Evolutionary conservation across 306 rosid genomes (phyloP).

Genomic region (Cyclanthera cordifolia): DNA sequence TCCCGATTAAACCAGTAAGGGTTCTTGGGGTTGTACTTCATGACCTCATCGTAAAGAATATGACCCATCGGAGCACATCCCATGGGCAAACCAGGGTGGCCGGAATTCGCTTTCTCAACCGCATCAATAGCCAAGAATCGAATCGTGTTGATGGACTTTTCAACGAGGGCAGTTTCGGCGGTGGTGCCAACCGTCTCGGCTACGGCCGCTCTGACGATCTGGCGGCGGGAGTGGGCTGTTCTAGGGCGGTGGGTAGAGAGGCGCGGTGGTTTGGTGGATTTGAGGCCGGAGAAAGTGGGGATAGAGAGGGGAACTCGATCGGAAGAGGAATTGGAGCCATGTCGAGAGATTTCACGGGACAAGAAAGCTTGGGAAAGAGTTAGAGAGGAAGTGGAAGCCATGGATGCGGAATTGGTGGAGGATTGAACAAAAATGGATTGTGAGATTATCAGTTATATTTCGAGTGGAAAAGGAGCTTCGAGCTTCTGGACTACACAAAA

Average conservation of each 20-base stretch:
- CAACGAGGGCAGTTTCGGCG: constrained; percentile 44
- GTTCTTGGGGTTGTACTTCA: constrained; percentile 85
- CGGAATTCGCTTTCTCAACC: constrained; percentile 87
- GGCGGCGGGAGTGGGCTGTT: background rate
- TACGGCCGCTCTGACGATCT: constrained; percentile 31
- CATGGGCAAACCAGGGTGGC: constrained; percentile 97
- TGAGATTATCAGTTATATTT: too few relatives aligned
- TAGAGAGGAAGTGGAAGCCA: constrained; percentile 74
- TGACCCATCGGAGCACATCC: constrained; percentile 98
- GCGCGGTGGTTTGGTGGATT: constrained; percentile 27
- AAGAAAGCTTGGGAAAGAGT: constrained; percentile 64
- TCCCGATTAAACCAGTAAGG: constrained; percentile 95
- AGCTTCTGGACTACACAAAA: constrained; percentile 9
- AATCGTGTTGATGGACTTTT: constrained; percentile 83
- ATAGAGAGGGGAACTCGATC: constrained; percentile 43
- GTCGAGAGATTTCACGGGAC: constrained; percentile 17
- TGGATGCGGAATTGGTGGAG: constrained; percentile 14
- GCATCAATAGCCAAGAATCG: constrained; percentile 76
- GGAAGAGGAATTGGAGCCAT: constrained; percentile 30
- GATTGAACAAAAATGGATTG: constrained; percentile 10
- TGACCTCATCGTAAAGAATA: constrained; percentile 65
- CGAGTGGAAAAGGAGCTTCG: constrained; percentile 9
- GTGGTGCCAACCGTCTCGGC: constrained; percentile 40
- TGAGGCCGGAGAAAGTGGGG: constrained; percentile 57
- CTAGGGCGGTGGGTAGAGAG: constrained; percentile 14